A percentile compares a stretch with the other conserved stretches of the same genome.
phyloP scores from a whole-genome alignment of 225 moss, liverwort and hornwort genomes.

The Pseudoscleropodium purum region DNA sequence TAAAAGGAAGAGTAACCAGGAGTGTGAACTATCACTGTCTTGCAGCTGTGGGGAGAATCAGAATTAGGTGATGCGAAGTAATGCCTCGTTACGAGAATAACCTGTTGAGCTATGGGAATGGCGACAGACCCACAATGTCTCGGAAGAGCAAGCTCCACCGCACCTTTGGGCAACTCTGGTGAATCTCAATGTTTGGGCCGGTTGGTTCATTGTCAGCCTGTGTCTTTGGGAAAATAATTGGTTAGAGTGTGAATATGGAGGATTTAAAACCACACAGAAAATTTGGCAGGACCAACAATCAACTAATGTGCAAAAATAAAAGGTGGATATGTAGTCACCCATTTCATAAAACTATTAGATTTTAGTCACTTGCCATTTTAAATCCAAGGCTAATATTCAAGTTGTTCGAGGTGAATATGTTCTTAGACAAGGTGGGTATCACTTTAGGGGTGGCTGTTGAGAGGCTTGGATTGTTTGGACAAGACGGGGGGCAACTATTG shows the following conservation, averaged over 20 bases:
- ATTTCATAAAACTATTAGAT: not conserved
- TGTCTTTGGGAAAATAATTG: no score
- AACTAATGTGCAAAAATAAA: rapidly evolving
- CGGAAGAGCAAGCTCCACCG: not conserved
- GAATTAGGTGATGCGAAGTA: not conserved
- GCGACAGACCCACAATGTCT: not conserved
- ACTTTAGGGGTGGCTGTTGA: rapidly evolving
- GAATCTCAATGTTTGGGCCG: not conserved
- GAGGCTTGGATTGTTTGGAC: not conserved
- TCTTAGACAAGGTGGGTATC: not conserved
- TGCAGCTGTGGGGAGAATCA: not conserved
- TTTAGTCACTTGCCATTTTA: rapidly evolving
- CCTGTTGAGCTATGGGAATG: not conserved
- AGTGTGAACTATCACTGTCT: not conserved
- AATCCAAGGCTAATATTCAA: rapidly evolving
- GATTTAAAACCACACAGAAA: rapidly evolving
- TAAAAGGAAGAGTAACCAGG: not conserved
- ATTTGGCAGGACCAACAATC: rapidly evolving
- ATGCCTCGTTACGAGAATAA: not conserved
- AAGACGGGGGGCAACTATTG: rapidly evolving
- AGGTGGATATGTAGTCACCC: rapidly evolving
- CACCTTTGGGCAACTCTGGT: not conserved
- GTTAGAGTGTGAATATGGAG: not conserved
- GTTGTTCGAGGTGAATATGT: rapidly evolving
- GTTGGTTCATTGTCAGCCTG: no score